Conservation (phyloP, 78 protist genomes). For the Polysphondylium violaceum region DNA sequence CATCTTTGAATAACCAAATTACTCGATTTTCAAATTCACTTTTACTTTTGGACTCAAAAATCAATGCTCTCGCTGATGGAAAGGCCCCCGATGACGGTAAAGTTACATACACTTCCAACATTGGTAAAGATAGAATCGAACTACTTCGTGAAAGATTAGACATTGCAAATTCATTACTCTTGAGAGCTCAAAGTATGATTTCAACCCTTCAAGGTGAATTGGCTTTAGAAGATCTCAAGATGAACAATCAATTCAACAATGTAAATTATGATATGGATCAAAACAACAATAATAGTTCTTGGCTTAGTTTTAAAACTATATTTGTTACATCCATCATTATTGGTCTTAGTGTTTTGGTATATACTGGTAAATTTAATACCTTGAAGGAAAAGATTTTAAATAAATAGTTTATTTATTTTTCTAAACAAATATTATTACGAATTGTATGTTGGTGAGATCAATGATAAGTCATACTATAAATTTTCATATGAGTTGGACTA, state of each 20-base stretch:
- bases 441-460: too few species aligned
- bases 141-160: constrained; percentile 11
- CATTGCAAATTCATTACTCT: constrained; percentile 2
- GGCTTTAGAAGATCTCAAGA: constrained; percentile 44
- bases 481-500: too few species aligned
- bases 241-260: neutral
- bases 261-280: neutral
- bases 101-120: neutral
- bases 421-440: too few species aligned
- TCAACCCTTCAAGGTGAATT: constrained; percentile 51
- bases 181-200: constrained; percentile 55
- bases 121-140: constrained; percentile 34
- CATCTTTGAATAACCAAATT: constrained; percentile 24
- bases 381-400: too few species aligned
- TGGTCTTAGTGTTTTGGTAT: too few species aligned
- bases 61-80: constrained; percentile 9
- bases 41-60: constrained; percentile 34
- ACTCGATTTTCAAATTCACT: constrained; percentile 59
- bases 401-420: too few species aligned
- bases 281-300: too few species aligned
- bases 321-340: too few species aligned
- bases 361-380: too few species aligned
- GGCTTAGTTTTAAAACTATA: too few species aligned
- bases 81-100: neutral
- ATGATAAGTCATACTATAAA: too few species aligned